Evolutionary conservation across 768 basidiomycete genomes (phyloP), one percentile per base, ranked within the genome.

Genomic region (Lanmaoa pseudosensibilis): DNA sequence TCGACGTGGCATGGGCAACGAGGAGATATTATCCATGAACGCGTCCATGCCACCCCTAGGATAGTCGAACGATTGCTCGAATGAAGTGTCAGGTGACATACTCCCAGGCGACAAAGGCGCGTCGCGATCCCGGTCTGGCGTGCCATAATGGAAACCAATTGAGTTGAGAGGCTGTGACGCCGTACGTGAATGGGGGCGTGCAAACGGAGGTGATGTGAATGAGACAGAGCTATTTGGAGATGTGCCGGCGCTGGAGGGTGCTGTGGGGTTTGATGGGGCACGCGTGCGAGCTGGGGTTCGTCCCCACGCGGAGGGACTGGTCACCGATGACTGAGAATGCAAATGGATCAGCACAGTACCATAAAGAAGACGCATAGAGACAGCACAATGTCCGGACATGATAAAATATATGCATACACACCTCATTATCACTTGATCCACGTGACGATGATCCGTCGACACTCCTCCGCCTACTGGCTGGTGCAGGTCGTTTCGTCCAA

Each of bases 361-460:
- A 25, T 21, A 47, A 44, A 40, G n/a, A 37, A 43, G 30, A 50
- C 34, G 25, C 36, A 30, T 32, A 36, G 1, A 43, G 5, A 54
- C 36, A 47, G 8, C 46, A 55, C 10, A 50, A 53, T 36, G 27
- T 33, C 12, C 8, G 10, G 27, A 33, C 52, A 43, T 25, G 30
- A 58, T 27, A 38, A 34, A 18, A 54, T 11, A 8, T 5, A 47
- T 34, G 51, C 38, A 61, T 15, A 61, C 81, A 49, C 41, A 90
- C 90, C 78, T 93, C 91, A 3, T 85, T 84, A 61, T 93, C 91
- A 63, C 90, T 92, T 46, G 69, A 59, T 9, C 74, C 69, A 25
- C 73, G 75, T 40, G 69, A 71, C 41, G 76, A 70, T 30, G 79
- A 74, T 57, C 79, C 86, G 11, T 87, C 88, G 61, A 89, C 82